Base-by-base conservation (phyloP, 106 monocot genomes). In the Allium cepa region DNA sequence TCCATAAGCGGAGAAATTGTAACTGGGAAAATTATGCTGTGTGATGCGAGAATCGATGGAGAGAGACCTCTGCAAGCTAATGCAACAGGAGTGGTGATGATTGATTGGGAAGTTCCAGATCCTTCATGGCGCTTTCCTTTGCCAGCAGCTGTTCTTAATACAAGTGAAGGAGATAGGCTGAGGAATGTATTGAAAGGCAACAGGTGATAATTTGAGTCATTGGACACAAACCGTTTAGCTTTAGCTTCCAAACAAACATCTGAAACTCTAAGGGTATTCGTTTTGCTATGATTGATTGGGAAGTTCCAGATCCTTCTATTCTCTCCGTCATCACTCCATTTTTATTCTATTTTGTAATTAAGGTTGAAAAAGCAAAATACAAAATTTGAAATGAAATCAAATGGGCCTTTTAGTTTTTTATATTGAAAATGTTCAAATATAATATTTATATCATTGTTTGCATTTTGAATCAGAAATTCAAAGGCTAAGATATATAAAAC, bases 1-100 rank as follows among this genome's bases (percentile, higher is more conserved):
- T 51, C 52, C 67, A 51, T 67, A 17, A 45, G 53, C 12, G 64
- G 11, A 64, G 64, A n/a, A 10, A 6, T 36, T 13, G 78, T 78
- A 47, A 72, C 71, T 8, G 78, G 66, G 52, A 78, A 55, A 59
- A 45, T 77, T 9, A 71, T 77, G 8, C 27, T 77, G 3, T 77
- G 77, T 59, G 71, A 66, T 45, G 46, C 11, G 7, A 3, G 60
- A 12, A 52, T 22, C 47, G 22, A 26, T 49, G 72, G 57, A 2
- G 56, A n/a, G 0, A 72, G 61, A 0, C 72, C 78, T 22, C 28
- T 72, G 16, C 66, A 10, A 46, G 78, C 78, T 17, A 72, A 72
- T 18, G 72, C 72, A 0, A 26, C 53, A 7, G 78, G 72, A 36
- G 67, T 53, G 3, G 55, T 78, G 13, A 78, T 78, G 78, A 9